Base-by-base conservation (phyloP, 805 yeast genomes). In the Komagataella ulmi region DNA sequence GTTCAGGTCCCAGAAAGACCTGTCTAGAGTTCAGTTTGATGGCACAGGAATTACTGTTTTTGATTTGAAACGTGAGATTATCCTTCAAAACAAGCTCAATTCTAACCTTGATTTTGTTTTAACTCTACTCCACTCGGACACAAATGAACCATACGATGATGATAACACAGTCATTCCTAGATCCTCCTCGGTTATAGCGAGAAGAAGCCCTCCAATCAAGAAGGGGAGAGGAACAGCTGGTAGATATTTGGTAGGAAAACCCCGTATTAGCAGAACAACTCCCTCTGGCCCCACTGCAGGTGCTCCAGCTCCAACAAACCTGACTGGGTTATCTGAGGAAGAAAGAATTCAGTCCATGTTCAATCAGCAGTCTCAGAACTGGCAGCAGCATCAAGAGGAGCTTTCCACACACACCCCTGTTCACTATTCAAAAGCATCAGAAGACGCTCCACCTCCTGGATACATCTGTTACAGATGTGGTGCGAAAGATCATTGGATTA, bases 401-500 rank as follows among this genome's bases (percentile, higher is more conserved):
- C 83, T 93, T 83, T 85, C 97, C 2, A 77, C 80, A 3, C 95
- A 91, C 17, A 82, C 89, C 24, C 83, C 95, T 14, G 46, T 44
- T 17, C 23, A 44, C 12, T 18, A 44, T 14, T 44, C 46, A 8
- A 44, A 17, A 17, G 23, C 19, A 4, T 17, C 46, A 3, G 95
- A 88, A 53, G 90, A 84, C 57, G 75, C 79, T 6, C 97, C 97
- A 7, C 99, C 99, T 1, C 91, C 96, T 6, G 96, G 96, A 1
- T 93, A 93, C 61, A 85, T 91, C 63, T 93, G 99, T 65, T 91
- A 93, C 65, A 75, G 97, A 62, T 93, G 99, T 71, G 98, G 98
- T 49, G 88, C 86, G 24, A 87, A 88, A 65, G 93, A 88, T 52
- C 99, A 93, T 65, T 91, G 95, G 89, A 91, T 93, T 54, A 86